Conservation (phyloP, 2,329 filamentous ascomycete genomes). For the Zymoseptoria brevis region DNA sequence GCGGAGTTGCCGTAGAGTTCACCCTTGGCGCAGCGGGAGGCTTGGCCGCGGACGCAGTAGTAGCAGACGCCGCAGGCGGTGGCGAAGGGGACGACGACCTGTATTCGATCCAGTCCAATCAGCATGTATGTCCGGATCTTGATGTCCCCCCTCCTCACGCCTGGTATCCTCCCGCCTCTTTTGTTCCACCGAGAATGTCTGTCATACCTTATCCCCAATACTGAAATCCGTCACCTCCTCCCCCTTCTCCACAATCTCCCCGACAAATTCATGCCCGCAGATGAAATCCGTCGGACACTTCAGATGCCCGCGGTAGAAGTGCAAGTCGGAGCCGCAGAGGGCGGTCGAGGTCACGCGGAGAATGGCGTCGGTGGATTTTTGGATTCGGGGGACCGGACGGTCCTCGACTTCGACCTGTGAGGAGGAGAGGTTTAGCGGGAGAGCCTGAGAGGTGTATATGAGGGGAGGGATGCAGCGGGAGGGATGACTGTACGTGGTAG, state of each 20-base stretch:
- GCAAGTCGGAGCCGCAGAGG: conserved; percentile 81
- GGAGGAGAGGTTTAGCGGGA: neutral
- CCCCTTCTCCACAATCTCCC: conserved; percentile 61
- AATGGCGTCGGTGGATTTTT: conserved; percentile 65
- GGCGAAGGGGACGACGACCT: conserved; percentile 77
- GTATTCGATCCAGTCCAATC: no score
- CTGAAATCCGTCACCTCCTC: conserved; percentile 59
- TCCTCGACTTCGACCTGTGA: conserved; percentile 61
- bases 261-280: conserved; percentile 77
- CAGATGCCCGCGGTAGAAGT: conserved; percentile 78
- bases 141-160: no score
- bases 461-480: neutral
- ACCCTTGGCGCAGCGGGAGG: conserved; percentile 66
- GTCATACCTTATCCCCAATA: conserved; percentile 53
- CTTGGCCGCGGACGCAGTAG: conserved; percentile 70
- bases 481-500: conserved; percentile 41
- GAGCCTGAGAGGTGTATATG: no score
- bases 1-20: conserved; percentile 53
- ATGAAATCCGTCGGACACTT: conserved; percentile 57
- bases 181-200: neutral
- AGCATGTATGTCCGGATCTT: no score
- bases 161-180: neutral
- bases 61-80: conserved; percentile 71
- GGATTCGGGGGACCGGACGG: conserved; percentile 66
- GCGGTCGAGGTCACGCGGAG: conserved; percentile 77